Base-by-base conservation (phyloP, 768 basidiomycete species). In the Dioszegia aurantiaca region DNA sequence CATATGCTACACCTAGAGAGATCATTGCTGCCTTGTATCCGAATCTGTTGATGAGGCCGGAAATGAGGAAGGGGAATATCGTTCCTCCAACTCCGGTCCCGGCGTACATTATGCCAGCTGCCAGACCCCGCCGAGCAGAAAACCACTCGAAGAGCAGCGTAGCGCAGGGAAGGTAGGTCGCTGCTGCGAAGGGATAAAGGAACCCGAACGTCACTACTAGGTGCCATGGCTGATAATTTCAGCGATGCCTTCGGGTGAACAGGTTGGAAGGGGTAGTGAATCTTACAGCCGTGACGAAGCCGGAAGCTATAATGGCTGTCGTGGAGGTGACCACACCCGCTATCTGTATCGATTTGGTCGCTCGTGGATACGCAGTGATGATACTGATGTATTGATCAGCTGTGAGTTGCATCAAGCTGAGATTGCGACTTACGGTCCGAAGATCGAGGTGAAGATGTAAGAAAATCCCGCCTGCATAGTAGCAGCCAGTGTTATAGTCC, bases 171-270 rank as follows among this genome's bases (percentile, higher is more conserved):
- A 74, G 55, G 43, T 68, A 74, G 23, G 36, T 21, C 3, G 61
- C 54, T 21, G 30, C 30, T 27, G 56, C 46, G 33, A 69, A 48
- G 11, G 72, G 72, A 46, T 74, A 74, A 28, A 71, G 56, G 14
- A 56, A 11, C 19, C 72, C 69, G 12, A 74, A 47, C 4, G 69
- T 71, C 6, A 74, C 42, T 27, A 74, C 54, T 2, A 74, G 61
- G 41, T 74, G 72, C 72, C 72, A 74, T 21, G 72, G 69, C 66
- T 74, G 51, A 21, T n/a, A n/a, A n/a, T n/a, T n/a, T n/a, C n/a
- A n/a, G n/a, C n/a, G n/a, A n/a, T n/a, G n/a, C n/a, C n/a, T n/a
- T n/a, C n/a, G n/a, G n/a, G n/a, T n/a, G 4, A 45, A 47, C 5
- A 37, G 23, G 12, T 17, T 28, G 36, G 5, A 16, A 43, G 4